These are phyloP conservation scores for Nicotiana undulata DNA, from an alignment of 257 asterid species.

Conservation along the genomic window DNA sequence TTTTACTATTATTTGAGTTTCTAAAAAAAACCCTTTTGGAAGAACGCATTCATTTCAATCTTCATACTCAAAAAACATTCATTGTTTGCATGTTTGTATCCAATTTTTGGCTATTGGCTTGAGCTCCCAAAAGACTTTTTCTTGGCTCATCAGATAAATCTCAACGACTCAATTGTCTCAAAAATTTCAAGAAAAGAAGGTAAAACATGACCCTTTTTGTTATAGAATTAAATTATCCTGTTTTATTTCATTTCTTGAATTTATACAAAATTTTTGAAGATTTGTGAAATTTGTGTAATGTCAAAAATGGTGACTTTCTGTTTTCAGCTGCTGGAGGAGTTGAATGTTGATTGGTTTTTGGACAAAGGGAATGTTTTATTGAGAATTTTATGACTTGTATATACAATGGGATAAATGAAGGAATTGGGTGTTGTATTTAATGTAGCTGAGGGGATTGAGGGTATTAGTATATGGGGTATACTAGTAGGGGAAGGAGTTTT, in stretches of 20 bases:
- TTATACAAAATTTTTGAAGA: background rate
- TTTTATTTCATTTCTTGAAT: background rate
- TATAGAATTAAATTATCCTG: background rate
- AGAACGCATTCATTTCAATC: background rate
- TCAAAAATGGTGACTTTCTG: background rate
- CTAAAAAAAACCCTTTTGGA: background rate
- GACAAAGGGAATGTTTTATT: background rate
- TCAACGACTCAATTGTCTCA: background rate
- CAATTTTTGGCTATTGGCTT: background rate
- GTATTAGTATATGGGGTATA: conserved; percentile 38
- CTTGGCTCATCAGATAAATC: background rate
- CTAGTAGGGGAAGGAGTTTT: conserved; percentile 24
- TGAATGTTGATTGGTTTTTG: conserved; percentile 7
- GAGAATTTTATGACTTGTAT: background rate
- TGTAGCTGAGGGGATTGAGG: conserved; percentile 15
- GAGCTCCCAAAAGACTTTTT: background rate
- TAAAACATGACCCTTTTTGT: background rate
- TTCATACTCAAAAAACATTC: background rate
- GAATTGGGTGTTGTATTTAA: conserved; percentile 17
- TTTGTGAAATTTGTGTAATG: no score
- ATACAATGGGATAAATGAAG: conserved; percentile 37
- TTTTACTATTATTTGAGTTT: background rate
- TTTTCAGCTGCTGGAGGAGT: conserved; percentile 1
- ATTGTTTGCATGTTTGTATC: conserved; percentile 35
- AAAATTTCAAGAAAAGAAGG: background rate